Percentiles rank a stretch among this genome's conserved stretches.
Conservation (phyloP, 106 monocot species). For the Agapanthus africanus region DNA sequence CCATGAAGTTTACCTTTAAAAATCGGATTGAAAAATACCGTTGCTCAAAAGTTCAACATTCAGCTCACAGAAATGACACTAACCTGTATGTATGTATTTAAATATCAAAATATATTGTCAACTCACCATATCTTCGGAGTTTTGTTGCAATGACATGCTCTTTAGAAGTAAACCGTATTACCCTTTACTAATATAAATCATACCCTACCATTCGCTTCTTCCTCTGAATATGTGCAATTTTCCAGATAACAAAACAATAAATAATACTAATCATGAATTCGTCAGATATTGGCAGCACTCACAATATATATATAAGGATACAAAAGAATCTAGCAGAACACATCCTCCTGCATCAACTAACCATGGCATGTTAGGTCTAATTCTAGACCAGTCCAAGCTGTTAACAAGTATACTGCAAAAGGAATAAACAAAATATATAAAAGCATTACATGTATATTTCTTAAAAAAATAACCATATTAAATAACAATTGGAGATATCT, state of each 20-base stretch:
- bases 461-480: not conserved
- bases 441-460: not conserved
- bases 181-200: not conserved
- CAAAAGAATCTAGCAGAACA: conserved; percentile 71
- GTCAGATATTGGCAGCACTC: not conserved
- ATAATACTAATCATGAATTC: not conserved
- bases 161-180: conserved; percentile 60
- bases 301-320: conserved; percentile 48
- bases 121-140: conserved; percentile 77
- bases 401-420: conserved; percentile 68
- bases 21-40: too few relatives aligned
- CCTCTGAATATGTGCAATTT: too few relatives aligned
- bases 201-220: too few relatives aligned
- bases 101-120: too few relatives aligned
- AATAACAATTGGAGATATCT: not conserved
- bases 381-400: conserved; percentile 65
- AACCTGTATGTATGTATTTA: too few relatives aligned
- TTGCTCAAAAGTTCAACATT: too few relatives aligned
- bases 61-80: too few relatives aligned
- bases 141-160: conserved; percentile 51
- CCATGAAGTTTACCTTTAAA: too few relatives aligned
- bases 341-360: conserved; percentile 89
- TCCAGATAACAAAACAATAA: too few relatives aligned
- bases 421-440: not conserved
- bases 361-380: conserved; percentile 78